These are phyloP conservation scores for Bruguiera hainesii DNA, from an alignment of 441 rosid species.

Conservation along the genomic window DNA sequence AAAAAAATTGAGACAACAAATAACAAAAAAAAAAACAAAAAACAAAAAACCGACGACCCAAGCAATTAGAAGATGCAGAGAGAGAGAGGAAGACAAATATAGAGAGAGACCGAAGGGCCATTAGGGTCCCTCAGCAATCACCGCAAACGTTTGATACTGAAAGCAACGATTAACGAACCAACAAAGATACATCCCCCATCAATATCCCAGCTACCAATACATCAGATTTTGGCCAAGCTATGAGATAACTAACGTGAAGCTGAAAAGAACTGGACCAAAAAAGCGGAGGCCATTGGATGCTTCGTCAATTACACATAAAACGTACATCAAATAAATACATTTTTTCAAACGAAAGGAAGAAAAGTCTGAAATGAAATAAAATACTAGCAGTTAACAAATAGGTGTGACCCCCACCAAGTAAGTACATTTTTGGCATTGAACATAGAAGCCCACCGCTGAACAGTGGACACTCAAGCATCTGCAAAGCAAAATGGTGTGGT, in stretches of 20 bases:
- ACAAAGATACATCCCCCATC: slow-evolving; percentile 8
- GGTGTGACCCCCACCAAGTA: slow-evolving; percentile 19
- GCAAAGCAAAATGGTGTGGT: slow-evolving; percentile 18
- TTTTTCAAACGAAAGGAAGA: too few relatives aligned
- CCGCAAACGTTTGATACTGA: slow-evolving; percentile 14
- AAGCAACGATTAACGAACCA: slow-evolving; percentile 20
- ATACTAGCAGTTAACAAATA: neutral
- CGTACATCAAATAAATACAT: slow-evolving; percentile 2
- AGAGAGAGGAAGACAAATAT: slow-evolving; percentile 16
- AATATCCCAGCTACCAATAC: slow-evolving; percentile 11
- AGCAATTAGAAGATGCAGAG: too few relatives aligned
- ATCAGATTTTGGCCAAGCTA: slow-evolving; percentile 16
- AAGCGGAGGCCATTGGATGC: slow-evolving; percentile 29
- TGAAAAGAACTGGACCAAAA: slow-evolving; percentile 13
- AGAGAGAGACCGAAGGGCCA: slow-evolving; percentile 18
- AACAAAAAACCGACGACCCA: too few relatives aligned
- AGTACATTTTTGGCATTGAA: slow-evolving; percentile 28
- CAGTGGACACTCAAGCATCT: slow-evolving; percentile 42
- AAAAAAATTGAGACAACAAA: neutral
- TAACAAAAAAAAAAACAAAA: neutral
- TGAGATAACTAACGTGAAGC: slow-evolving; percentile 14
- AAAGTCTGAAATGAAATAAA: neutral
- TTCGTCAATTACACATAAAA: slow-evolving; percentile 21
- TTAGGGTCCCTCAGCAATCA: slow-evolving; percentile 33
- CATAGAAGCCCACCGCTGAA: slow-evolving; percentile 18